phyloP scores from a whole-genome alignment of 768 basidiomycete species.

The Clathrus columnatus region DNA sequence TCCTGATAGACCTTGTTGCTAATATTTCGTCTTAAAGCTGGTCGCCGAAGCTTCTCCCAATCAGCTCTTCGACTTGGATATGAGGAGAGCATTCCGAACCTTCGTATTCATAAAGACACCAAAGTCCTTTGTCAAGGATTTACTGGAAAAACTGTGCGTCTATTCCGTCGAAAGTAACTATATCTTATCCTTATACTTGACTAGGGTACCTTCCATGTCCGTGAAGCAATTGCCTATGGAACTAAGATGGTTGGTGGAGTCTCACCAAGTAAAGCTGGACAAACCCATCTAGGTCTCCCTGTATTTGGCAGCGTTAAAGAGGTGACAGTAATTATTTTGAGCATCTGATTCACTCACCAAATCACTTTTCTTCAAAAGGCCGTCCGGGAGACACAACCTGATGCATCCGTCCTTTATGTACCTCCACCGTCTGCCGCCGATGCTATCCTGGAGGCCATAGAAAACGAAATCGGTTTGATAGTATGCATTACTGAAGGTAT shows the following conservation, averaged over 20 bases:
- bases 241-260: slow-evolving; percentile 98
- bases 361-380: slow-evolving; percentile 43
- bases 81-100: slow-evolving; percentile 83
- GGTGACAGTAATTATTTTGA: slow-evolving; percentile 31
- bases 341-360: slow-evolving; percentile 9
- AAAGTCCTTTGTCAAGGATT: slow-evolving; percentile 89
- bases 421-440: slow-evolving; percentile 95
- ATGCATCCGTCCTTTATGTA: slow-evolving; percentile 94
- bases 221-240: slow-evolving; percentile 88
- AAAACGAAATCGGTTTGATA: slow-evolving; percentile 94
- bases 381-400: slow-evolving; percentile 75
- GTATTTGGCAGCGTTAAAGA: slow-evolving; percentile 89
- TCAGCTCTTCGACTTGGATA: slow-evolving; percentile 70
- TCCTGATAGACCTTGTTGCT: neutral
- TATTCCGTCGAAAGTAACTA: neutral
- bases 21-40: slow-evolving; percentile 11
- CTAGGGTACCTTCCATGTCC: slow-evolving; percentile 94
- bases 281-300: slow-evolving; percentile 89
- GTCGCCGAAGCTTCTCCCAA: slow-evolving; percentile 65
- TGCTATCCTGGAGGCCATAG: slow-evolving; percentile 97
- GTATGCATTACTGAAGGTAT: slow-evolving; percentile 99
- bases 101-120: slow-evolving; percentile 90
- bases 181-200: neutral
- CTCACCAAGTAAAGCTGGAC: slow-evolving; percentile 93
- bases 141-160: slow-evolving; percentile 87